Evolutionary conservation across 345 rosid species (phyloP), one percentile per base, ranked within the genome.

Genomic region (Salix brachista): DNA sequence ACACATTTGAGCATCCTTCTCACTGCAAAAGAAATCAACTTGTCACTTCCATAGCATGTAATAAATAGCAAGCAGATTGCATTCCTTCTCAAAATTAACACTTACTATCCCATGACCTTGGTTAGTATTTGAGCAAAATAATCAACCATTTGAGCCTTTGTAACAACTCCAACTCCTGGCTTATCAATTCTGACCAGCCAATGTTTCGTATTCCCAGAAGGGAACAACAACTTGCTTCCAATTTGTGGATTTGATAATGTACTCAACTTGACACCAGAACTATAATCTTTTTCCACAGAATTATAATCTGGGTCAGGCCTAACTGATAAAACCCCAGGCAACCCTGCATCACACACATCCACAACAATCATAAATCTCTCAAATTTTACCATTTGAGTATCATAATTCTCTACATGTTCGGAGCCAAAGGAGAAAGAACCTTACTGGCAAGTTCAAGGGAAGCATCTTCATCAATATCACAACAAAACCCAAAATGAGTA

Each of bases 111-210:
- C 78, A 96, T 72, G 81, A 91, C 93, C 81, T 89, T 90, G 82
- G 89, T 84, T 17, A 96, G 77, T 83, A 96, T 76, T 75, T 83
- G 90, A 74, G 87, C 84, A 81, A 90, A 91, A 65, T 87, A 85
- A 83, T 93, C 98, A 83, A 96, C 96, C 98, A 96, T 93, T 75
- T 96, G 97, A 3, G 97, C 97, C 82, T 93, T 93, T 26, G 99
- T 91, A 71, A 90, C 91, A 75, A 91, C 89, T 37, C 88, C 91
- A 68, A 90, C 85, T 18, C 92, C 91, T 6, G 97, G 98, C 81
- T 87, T 91, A 18, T 88, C 89, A 70, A 93, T 72, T 67, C 84
- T 86, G 25, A 96, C 96, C 75, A 90, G 85, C 96, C 97, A 96
- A 70, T 87, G 86, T 76, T 88, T 91, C 14, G 89, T 85, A 76